Percentiles rank a stretch among this genome's conserved stretches.
These are phyloP conservation scores for Coix lacrymajobi DNA, from an alignment of 176 grass and related monocot species.

Conservation along the genomic window DNA sequence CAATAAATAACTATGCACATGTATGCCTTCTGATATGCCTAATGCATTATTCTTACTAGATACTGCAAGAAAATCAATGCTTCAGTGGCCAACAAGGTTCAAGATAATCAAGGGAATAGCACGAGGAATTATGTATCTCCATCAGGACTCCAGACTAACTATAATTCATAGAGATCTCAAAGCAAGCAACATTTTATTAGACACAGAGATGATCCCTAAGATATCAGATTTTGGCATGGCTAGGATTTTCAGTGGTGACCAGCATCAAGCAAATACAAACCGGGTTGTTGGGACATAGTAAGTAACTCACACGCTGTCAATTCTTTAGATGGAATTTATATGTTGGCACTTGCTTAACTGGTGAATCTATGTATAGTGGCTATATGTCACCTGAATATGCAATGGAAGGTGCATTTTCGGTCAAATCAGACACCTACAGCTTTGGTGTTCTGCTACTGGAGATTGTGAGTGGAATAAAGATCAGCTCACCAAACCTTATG, in stretches of 20 bases:
- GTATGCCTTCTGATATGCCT: neutral
- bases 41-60: neutral
- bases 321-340: neutral
- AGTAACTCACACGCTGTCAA: neutral
- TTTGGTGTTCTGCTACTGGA: conserved; percentile 52
- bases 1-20: neutral
- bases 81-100: conserved; percentile 42
- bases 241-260: conserved; percentile 38
- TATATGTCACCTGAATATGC: conserved; percentile 74
- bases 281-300: conserved; percentile 52
- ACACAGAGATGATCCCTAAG: conserved; percentile 42
- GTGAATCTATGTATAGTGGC: conserved; percentile 13
- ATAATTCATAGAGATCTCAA: conserved; percentile 50
- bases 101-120: conserved; percentile 48
- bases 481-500: neutral
- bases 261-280: conserved; percentile 30
- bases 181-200: conserved; percentile 49
- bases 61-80: neutral
- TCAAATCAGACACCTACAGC: conserved; percentile 49
- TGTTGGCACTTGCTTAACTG: neutral
- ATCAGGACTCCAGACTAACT: conserved; percentile 49
- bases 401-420: conserved; percentile 49
- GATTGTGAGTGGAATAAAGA: conserved; percentile 48
- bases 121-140: conserved; percentile 58
- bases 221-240: conserved; percentile 71